These are phyloP conservation scores for Aspergillus sojae DNA, from an alignment of 2,329 filamentous ascomycete species.

Conservation along the genomic window DNA sequence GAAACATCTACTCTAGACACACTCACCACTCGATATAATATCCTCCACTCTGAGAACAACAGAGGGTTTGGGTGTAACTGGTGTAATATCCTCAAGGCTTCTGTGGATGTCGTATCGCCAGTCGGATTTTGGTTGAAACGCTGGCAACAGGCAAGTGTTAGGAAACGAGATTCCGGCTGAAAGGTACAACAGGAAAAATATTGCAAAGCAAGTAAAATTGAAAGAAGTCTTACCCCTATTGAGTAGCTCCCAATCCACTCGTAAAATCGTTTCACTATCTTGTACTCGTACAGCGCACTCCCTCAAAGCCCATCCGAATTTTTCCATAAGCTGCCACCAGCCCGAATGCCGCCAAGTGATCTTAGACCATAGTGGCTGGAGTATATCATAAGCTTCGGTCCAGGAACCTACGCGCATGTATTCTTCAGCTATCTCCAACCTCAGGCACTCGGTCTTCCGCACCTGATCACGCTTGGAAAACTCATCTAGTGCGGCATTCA, in stretches of 20 bases:
- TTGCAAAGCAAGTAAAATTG: neutral
- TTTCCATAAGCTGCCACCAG: conserved; percentile 61
- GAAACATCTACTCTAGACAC: neutral
- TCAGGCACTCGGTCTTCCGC: conserved; percentile 58
- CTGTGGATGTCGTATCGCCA: conserved; percentile 52
- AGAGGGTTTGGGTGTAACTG: conserved; percentile 45
- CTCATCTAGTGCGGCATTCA: conserved; percentile 52
- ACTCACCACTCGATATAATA: conserved; percentile 50
- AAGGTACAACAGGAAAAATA: neutral
- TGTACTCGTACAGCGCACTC: conserved; percentile 53
- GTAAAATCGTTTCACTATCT: conserved; percentile 53
- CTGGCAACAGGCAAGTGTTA: conserved; percentile 24
- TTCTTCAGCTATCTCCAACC: conserved; percentile 58
- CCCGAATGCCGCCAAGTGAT: conserved; percentile 62
- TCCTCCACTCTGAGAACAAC: conserved; percentile 53
- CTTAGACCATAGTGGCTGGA: conserved; percentile 58
- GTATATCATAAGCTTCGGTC: conserved; percentile 53
- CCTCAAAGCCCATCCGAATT: conserved; percentile 57
- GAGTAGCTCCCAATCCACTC: conserved; percentile 60
- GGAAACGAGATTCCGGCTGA: neutral
- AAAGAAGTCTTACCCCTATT: conserved; percentile 35
- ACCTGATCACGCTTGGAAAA: conserved; percentile 57
- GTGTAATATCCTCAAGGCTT: conserved; percentile 45
- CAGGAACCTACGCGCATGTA: conserved; percentile 54
- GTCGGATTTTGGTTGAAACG: conserved; percentile 37